Conservation (phyloP, 1,139 yeast genomes). For the Protomyces inouyei region DNA sequence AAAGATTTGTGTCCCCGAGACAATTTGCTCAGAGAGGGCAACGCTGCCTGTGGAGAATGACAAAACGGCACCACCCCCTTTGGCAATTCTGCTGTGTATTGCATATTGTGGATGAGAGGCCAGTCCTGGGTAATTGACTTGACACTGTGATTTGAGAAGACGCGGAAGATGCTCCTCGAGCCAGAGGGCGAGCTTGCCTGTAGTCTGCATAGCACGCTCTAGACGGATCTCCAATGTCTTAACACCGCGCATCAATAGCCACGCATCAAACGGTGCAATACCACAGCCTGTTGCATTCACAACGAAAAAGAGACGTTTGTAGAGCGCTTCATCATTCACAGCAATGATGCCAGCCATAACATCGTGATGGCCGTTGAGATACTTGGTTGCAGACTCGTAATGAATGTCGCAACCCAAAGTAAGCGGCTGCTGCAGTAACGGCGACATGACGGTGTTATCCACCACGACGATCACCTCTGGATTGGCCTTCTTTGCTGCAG, state of each 20-base stretch:
- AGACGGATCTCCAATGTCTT: conserved; percentile 81
- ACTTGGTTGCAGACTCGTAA: conserved; percentile 84
- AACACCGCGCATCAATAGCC: conserved; percentile 91
- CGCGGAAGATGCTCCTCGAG: conserved; percentile 42
- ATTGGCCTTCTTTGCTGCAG: conserved; percentile 47
- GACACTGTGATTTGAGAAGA: conserved; percentile 46
- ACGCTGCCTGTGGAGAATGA: conserved; percentile 81
- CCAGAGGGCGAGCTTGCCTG: conserved; percentile 67
- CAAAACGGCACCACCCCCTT: conserved; percentile 85
- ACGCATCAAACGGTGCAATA: conserved; percentile 84
- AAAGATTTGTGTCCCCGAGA: conserved; percentile 69
- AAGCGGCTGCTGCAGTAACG: conserved; percentile 86
- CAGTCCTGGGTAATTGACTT: conserved; percentile 81
- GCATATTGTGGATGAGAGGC: conserved; percentile 67
- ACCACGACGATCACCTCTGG: conserved; percentile 65
- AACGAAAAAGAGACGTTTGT: conserved; percentile 64
- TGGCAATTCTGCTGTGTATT: conserved; percentile 68
- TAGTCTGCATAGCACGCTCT: conserved; percentile 61
- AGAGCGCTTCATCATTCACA: conserved; percentile 57
- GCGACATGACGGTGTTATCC: conserved; percentile 92
- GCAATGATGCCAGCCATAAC: conserved; percentile 84
- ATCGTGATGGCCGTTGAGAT: conserved; percentile 89
- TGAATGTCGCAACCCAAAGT: conserved; percentile 80
- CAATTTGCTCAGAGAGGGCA: conserved; percentile 62
- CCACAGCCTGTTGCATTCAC: conserved; percentile 87